phyloP scores from a whole-genome alignment of 306 rosid species.

The Citrullus amarus region DNA sequence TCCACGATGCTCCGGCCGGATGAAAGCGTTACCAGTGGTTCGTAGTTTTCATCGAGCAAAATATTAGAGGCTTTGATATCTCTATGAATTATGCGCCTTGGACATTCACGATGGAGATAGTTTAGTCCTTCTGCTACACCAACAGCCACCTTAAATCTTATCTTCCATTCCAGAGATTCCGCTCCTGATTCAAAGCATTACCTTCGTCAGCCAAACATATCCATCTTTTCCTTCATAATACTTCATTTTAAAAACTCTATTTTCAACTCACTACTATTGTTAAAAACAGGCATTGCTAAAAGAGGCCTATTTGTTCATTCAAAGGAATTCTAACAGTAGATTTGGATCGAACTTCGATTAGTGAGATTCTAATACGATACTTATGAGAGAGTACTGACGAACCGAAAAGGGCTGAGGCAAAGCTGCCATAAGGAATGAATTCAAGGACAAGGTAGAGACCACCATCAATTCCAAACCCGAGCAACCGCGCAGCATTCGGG shows the following conservation, averaged over 20 bases:
- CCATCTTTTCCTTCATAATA: neutral
- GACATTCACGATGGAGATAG: slow-evolving; percentile 81
- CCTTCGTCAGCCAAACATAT: neutral
- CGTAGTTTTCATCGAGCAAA: slow-evolving; percentile 46
- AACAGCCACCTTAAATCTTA: slow-evolving; percentile 63
- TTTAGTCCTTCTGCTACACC: slow-evolving; percentile 75
- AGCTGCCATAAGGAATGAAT: slow-evolving; percentile 67
- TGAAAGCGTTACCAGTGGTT: slow-evolving; percentile 51
- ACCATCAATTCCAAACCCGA: slow-evolving; percentile 67
- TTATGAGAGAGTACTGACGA: neutral
- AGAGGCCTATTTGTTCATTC: neutral
- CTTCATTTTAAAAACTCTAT: neutral
- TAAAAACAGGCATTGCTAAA: neutral
- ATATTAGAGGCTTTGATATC: slow-evolving; percentile 96
- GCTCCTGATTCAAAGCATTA: slow-evolving; percentile 25
- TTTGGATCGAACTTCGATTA: neutral
- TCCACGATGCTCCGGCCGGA: neutral
- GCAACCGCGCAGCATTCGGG: slow-evolving; percentile 58
- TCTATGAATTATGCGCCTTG: slow-evolving; percentile 78
- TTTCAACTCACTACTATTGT: neutral
- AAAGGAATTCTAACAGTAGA: neutral
- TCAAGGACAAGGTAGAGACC: slow-evolving; percentile 83
- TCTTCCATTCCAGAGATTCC: slow-evolving; percentile 55
- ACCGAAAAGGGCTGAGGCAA: slow-evolving; percentile 71
- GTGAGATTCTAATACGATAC: neutral